Conservation (phyloP, 2,329 filamentous ascomycete genomes). For the Aspergillus sp. region DNA sequence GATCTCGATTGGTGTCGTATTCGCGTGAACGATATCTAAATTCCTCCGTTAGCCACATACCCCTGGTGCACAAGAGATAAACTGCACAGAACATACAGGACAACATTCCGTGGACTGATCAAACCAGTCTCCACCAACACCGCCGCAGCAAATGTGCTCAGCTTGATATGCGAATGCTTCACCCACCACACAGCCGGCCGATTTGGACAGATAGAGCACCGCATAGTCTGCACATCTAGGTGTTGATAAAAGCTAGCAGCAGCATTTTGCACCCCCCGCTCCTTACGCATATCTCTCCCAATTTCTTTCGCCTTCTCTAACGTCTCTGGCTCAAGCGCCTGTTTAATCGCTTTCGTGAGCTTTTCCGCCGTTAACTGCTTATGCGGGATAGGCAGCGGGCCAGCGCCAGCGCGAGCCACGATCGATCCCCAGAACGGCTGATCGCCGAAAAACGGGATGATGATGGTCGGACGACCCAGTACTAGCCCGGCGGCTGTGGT, state of each 20-base stretch:
- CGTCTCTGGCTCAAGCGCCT: constrained; percentile 63
- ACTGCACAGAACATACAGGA: constrained; percentile 58
- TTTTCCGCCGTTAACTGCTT: constrained; percentile 67
- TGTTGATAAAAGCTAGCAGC: constrained; percentile 71
- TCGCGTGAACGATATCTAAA: constrained; percentile 59
- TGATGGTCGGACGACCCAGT: constrained; percentile 74
- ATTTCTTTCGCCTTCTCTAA: constrained; percentile 59
- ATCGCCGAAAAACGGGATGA: constrained; percentile 86
- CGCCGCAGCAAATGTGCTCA: constrained; percentile 73
- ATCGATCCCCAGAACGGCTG: constrained; percentile 83
- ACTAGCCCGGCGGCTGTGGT: constrained; percentile 86
- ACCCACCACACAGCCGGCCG: constrained; percentile 75
- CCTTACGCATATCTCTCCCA: constrained; percentile 66
- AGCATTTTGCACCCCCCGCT: constrained; percentile 64
- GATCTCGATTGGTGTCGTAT: constrained; percentile 76
- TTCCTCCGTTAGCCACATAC: background rate
- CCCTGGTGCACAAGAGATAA: constrained; percentile 16
- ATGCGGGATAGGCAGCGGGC: constrained; percentile 69
- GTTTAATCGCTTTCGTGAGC: constrained; percentile 64
- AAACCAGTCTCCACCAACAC: constrained; percentile 66
- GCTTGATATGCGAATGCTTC: constrained; percentile 63
- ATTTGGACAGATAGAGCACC: constrained; percentile 69
- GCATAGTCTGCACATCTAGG: constrained; percentile 65
- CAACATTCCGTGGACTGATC: constrained; percentile 69
- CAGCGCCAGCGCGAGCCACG: constrained; percentile 71